These are phyloP conservation scores for Phyllosticta citriasiana DNA, from an alignment of 2,329 filamentous ascomycete species.

Conservation along the genomic window DNA sequence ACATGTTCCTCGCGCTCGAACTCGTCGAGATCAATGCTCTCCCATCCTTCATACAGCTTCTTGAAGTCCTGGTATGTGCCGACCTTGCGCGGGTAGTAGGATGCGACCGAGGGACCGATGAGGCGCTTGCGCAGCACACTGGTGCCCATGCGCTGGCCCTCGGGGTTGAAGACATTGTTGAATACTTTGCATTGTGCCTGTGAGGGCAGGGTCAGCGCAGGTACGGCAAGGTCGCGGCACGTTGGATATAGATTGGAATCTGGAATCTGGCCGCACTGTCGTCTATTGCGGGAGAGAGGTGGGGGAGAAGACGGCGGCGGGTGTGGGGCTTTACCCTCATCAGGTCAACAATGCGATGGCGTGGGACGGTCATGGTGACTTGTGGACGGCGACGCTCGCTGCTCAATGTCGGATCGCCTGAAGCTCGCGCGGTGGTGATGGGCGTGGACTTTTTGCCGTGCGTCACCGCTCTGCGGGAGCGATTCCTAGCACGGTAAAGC, in stretches of 20 bases:
- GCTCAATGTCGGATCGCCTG: not conserved
- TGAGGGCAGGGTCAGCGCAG: not conserved
- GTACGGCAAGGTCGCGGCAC: not conserved
- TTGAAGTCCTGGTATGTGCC: conserved; percentile 65
- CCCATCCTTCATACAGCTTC: conserved; percentile 56
- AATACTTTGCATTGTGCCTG: conserved; percentile 90
- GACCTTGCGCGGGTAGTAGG: conserved; percentile 78
- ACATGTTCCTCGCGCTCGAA: conserved; percentile 71
- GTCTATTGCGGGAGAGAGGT: not conserved
- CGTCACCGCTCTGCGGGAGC: not conserved
- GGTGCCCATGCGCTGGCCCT: conserved; percentile 72
- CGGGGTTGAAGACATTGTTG: conserved; percentile 81
- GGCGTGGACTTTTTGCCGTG: not conserved
- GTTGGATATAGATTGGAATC: not conserved
- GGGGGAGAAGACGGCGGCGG: not conserved
- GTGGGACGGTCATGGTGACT: conserved; percentile 41
- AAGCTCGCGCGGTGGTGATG: not conserved
- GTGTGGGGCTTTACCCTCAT: conserved; percentile 54
- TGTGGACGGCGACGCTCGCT: not conserved
- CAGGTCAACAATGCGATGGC: conserved; percentile 52
- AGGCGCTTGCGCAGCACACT: conserved; percentile 85
- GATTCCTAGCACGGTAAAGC: not conserved
- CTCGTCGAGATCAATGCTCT: conserved; percentile 65
- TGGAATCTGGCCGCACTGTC: not conserved
- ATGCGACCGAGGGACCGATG: conserved; percentile 67